Conservation (phyloP, 371 early-diverging fungal genomes). For the Syncephalastrum contaminatum region DNA sequence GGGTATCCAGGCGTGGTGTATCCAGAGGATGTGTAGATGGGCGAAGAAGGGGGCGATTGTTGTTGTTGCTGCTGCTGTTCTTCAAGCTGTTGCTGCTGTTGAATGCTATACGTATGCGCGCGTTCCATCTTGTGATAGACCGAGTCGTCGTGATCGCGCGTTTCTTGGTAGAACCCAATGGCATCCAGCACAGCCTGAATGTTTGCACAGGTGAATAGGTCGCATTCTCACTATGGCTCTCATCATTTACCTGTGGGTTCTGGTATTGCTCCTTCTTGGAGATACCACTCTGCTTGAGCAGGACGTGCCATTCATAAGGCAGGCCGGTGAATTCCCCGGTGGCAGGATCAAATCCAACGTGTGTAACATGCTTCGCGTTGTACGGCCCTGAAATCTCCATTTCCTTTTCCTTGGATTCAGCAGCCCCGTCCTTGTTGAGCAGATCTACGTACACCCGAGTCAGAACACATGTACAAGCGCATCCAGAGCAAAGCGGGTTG, state of each 20-base stretch:
- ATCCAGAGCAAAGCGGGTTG: neutral
- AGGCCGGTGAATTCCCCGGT: slow-evolving; percentile 95
- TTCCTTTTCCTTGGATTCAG: slow-evolving; percentile 56
- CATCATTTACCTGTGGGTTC: slow-evolving; percentile 78
- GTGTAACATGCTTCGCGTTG: slow-evolving; percentile 95
- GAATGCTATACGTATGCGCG: slow-evolving; percentile 37
- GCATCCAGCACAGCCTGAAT: slow-evolving; percentile 87
- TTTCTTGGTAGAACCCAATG: slow-evolving; percentile 90
- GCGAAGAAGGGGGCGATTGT: slow-evolving; percentile 10
- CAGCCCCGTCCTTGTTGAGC: slow-evolving; percentile 51
- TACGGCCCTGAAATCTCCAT: slow-evolving; percentile 94
- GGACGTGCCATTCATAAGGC: slow-evolving; percentile 91
- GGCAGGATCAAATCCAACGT: slow-evolving; percentile 88
- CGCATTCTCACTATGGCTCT: too few relatives aligned
- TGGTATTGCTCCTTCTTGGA: slow-evolving; percentile 92
- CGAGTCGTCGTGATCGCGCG: slow-evolving; percentile 58
- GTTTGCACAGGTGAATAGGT: neutral
- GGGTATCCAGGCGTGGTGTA: slow-evolving; percentile 2
- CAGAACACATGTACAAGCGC: neutral
- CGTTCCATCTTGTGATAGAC: slow-evolving; percentile 92
- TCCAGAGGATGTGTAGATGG: slow-evolving; percentile 6
- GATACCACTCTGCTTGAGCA: slow-evolving; percentile 92
- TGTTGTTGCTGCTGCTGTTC: slow-evolving; percentile 11
- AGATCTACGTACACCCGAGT: slow-evolving; percentile 42
- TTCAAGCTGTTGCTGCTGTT: slow-evolving; percentile 1